Base-by-base conservation (phyloP, 129 eudicot genomes). In the Escallonia herrerae region DNA sequence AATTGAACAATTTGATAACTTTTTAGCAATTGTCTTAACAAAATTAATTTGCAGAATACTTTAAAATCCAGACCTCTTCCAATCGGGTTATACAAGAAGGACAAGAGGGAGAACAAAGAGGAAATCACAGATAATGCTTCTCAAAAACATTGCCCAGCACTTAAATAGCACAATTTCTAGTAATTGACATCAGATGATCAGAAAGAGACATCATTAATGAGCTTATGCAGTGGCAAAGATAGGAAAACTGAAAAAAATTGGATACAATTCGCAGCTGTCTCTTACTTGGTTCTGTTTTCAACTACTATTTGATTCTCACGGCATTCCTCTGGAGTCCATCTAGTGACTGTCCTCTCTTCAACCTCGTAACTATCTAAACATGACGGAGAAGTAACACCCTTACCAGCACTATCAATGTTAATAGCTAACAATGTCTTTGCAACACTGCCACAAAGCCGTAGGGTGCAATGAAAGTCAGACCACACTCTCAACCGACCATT, bases 381-480 rank as follows among this genome's bases (percentile, higher is more conserved):
- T 22, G 67, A 54, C 7, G 77, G 84, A 3, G 76, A 77, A 39
- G 14, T 42, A 8, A 15, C 72, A 51, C 37, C 62, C 55, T 60
- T 48, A 22, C 79, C 81, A 2, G 65, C 37, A 37, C 13, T 57
- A 10, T 70, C 41, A 6, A 90, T 68, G 65, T 80, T 37, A 54
- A 90, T 82, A 72, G 78, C 82, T 73, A 87, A 55, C 66, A 90
- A 74, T 22, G 95, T 87, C 73, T 90, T 86, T 11, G 89, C 97
- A 52, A 90, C 91, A 66, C 95, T 79, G 3, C 95, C 86, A 64
- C 87, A 86, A 66, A 90, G 89, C 5, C 95, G 68, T 74, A 91
- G 86, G 0, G 83, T 87, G 80, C 90, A 84, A n/a, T 86, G 86
- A 41, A 75, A 53, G 74, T 90, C 95, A 15, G 97, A 85, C 96